phyloP scores from a whole-genome alignment of 257 asterid species.

The Dorcoceras hygrometricum region DNA sequence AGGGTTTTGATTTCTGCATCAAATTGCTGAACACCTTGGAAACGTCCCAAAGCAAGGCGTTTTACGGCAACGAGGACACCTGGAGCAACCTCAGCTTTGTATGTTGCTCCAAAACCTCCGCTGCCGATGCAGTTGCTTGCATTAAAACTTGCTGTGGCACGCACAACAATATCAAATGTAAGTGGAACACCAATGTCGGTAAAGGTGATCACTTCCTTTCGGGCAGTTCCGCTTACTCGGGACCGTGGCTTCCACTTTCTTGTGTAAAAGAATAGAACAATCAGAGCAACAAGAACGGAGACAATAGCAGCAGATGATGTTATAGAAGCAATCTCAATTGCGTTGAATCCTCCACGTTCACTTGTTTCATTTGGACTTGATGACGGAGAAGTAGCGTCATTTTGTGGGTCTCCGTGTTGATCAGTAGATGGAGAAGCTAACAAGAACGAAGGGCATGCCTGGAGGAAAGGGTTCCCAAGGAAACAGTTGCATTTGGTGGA shows the following conservation, averaged over 20 bases:
- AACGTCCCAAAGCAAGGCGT: conserved; percentile 79
- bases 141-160: background rate
- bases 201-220: conserved; percentile 78
- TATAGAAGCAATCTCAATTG: conserved; percentile 82
- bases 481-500: conserved; percentile 61
- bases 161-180: background rate
- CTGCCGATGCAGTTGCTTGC: conserved; percentile 1
- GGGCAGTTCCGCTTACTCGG: conserved; percentile 69
- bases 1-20: conserved; percentile 55
- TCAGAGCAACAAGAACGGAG: conserved; percentile 68
- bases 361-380: conserved; percentile 34
- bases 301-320: conserved; percentile 80
- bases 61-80: conserved; percentile 80
- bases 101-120: conserved; percentile 84
- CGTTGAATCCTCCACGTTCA: conserved; percentile 42
- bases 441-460: conserved; percentile 48
- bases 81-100: conserved; percentile 88
- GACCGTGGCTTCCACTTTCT: conserved; percentile 78
- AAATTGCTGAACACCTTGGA: conserved; percentile 55
- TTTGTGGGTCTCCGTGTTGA: conserved; percentile 49
- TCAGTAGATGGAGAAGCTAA: conserved; percentile 46
- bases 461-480: conserved; percentile 67
- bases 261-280: conserved; percentile 72
- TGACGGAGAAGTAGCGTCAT: conserved; percentile 27
- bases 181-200: conserved; percentile 84